A percentile compares a stretch with the other conserved stretches of the same genome.
These are phyloP conservation scores for Backusella tarrabulga DNA, from an alignment of 192 early-diverging fungal genomes.

Conservation along the genomic window DNA sequence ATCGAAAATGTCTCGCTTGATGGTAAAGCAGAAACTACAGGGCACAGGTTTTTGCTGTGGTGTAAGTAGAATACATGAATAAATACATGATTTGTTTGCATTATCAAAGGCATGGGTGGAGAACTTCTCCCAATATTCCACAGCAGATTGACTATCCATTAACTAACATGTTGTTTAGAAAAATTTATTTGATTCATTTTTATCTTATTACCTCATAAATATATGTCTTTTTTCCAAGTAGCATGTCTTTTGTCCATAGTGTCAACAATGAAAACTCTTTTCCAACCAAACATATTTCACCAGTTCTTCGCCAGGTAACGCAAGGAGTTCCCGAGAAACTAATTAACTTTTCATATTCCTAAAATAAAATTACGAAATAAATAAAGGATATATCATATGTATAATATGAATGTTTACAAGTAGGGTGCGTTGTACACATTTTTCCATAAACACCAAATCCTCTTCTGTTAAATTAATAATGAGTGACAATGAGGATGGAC, in stretches of 20 bases:
- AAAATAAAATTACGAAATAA: not conserved
- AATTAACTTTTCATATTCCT: conserved; percentile 96
- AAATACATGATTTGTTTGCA: conserved; percentile 84
- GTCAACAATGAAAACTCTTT: conserved; percentile 96
- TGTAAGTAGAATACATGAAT: conserved; percentile 79
- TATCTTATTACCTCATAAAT: conserved; percentile 65
- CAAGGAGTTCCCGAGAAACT: conserved; percentile 94
- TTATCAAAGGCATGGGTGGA: conserved; percentile 91
- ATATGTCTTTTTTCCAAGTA: conserved; percentile 76
- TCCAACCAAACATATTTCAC: conserved; percentile 92
- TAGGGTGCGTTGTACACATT: conserved; percentile 92
- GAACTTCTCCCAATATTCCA: conserved; percentile 96
- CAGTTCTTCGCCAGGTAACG: conserved; percentile 95
- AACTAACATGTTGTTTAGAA: conserved; percentile 47
- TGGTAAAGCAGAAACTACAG: conserved; percentile 94
- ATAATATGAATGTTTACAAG: conserved; percentile 45
- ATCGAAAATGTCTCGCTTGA: conserved; percentile 96
- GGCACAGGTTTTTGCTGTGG: conserved; percentile 71
- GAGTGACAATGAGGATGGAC: conserved; percentile 90
- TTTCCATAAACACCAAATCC: conserved; percentile 95
- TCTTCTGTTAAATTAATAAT: conserved; percentile 94
- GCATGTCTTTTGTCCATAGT: conserved; percentile 82
- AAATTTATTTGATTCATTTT: not conserved
- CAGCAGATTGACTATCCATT: conserved; percentile 91
- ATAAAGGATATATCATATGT: not conserved